Conservation (phyloP, 768 basidiomycete species). For the Cubamyces lactineus region DNA sequence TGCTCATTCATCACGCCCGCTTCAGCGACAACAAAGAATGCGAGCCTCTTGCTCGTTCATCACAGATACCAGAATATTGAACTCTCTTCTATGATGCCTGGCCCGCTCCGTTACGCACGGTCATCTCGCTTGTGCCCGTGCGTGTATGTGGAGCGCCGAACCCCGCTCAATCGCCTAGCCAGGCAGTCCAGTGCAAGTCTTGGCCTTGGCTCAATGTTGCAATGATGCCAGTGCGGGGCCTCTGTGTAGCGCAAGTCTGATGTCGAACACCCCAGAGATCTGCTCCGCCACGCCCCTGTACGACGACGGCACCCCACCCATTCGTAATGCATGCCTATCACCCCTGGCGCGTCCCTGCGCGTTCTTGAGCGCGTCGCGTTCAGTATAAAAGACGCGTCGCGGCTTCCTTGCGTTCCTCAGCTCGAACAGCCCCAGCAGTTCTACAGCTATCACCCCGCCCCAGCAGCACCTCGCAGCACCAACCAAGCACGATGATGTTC, state of each 20-base stretch:
- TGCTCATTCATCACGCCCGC: too few relatives aligned
- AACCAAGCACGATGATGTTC: constrained; percentile 15
- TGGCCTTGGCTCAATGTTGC: too few relatives aligned
- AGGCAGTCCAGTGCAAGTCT: too few relatives aligned
- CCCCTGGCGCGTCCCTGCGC: background rate
- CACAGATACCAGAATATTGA: background rate
- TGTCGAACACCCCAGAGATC: too few relatives aligned
- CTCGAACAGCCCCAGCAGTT: constrained; percentile 14
- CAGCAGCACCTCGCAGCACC: constrained; percentile 1
- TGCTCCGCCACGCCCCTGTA: too few relatives aligned
- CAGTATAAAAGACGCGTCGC: constrained; percentile 7
- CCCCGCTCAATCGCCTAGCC: background rate
- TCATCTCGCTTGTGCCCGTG: background rate
- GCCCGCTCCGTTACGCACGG: background rate
- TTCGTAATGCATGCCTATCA: too few relatives aligned
- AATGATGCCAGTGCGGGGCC: too few relatives aligned
- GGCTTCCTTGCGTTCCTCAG: background rate
- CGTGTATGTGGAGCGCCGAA: background rate
- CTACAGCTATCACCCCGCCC: background rate
- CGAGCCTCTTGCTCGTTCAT: background rate
- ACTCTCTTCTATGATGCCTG: too few relatives aligned
- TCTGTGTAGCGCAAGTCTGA: too few relatives aligned
- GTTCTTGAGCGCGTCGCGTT: background rate
- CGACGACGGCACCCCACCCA: too few relatives aligned
- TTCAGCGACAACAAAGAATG: too few relatives aligned